Evolutionary conservation across 352 stramenopile genomes (phyloP).

Genomic region (Phytophthora pseudosyringae): DNA sequence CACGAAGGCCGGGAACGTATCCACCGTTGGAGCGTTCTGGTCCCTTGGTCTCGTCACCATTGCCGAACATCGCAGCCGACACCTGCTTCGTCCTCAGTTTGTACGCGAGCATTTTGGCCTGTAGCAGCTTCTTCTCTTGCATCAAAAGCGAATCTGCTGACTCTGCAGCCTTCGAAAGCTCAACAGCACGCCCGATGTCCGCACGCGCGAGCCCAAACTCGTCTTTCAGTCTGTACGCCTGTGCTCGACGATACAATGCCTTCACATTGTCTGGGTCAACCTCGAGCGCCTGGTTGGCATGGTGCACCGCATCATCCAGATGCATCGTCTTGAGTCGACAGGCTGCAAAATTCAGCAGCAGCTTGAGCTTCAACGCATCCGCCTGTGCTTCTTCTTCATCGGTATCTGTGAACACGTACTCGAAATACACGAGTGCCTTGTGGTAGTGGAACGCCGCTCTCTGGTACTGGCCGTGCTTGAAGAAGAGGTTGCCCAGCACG

Average conservation of each 20-base stretch:
- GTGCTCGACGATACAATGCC: slow-evolving; percentile 71
- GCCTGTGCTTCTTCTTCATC: slow-evolving; percentile 56
- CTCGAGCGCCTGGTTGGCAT: slow-evolving; percentile 62
- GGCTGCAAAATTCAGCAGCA: slow-evolving; percentile 79
- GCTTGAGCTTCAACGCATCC: slow-evolving; percentile 58
- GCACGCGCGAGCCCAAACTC: slow-evolving; percentile 65
- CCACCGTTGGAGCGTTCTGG: neutral
- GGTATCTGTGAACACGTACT: slow-evolving; percentile 85
- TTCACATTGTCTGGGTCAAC: slow-evolving; percentile 67
- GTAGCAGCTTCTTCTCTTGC: slow-evolving; percentile 66
- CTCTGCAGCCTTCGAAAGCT: slow-evolving; percentile 21
- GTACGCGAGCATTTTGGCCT: slow-evolving; percentile 78
- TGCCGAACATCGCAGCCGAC: slow-evolving; percentile 80
- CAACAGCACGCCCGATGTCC: slow-evolving; percentile 55
- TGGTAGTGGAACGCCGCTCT: slow-evolving; percentile 85
- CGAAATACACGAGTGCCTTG: slow-evolving; percentile 85
- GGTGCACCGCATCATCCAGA: slow-evolving; percentile 73
- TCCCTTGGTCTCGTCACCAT: slow-evolving; percentile 19
- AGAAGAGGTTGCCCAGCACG: slow-evolving; percentile 76
- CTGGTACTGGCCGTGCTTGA: slow-evolving; percentile 81
- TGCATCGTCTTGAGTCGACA: slow-evolving; percentile 79
- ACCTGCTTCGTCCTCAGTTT: slow-evolving; percentile 69
- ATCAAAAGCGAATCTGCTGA: slow-evolving; percentile 43
- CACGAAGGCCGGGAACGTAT: slow-evolving; percentile 11
- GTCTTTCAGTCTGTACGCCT: slow-evolving; percentile 69